Evolutionary conservation across 228 moss, liverwort and hornwort species (phyloP).

Genomic region (Sphagnum fallax): DNA sequence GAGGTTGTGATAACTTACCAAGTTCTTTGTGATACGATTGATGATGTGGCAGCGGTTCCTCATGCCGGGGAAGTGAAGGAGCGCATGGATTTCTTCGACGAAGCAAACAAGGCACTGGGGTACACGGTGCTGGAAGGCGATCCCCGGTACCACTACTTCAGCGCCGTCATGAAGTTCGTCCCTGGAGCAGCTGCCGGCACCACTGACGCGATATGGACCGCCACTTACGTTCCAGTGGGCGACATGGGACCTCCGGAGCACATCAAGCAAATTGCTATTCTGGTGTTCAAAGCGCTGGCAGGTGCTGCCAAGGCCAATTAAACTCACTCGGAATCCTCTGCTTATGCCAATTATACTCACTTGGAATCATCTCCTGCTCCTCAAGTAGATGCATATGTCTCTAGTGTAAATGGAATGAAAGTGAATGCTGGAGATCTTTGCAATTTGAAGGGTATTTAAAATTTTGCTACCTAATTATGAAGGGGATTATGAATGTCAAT

Average conservation of each 20-base stretch:
- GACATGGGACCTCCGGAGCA: conserved; percentile 11
- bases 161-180: conserved; percentile 19
- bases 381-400: no score
- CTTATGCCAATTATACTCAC: no score
- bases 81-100: conserved; percentile 21
- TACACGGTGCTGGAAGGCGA: conserved; percentile 16
- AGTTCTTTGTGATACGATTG: not conserved
- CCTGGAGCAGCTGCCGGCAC: conserved; percentile 3
- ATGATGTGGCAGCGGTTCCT: conserved; percentile 9
- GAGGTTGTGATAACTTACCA: no score
- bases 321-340: no score
- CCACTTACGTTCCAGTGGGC: conserved; percentile 13
- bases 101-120: conserved; percentile 9
- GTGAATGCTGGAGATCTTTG: no score
- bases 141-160: conserved; percentile 15
- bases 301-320: not conserved
- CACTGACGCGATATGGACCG: conserved; percentile 28
- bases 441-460: no score
- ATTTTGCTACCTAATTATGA: no score
- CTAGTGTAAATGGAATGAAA: no score
- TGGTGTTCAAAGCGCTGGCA: conserved; percentile 17
- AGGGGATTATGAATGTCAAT: no score
- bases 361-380: no score
- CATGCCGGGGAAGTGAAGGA: conserved; percentile 23
- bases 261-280: conserved; percentile 12